Evolutionary conservation across 2,329 filamentous ascomycete genomes (phyloP).

Genomic region (Aspergillus calidoustus): DNA sequence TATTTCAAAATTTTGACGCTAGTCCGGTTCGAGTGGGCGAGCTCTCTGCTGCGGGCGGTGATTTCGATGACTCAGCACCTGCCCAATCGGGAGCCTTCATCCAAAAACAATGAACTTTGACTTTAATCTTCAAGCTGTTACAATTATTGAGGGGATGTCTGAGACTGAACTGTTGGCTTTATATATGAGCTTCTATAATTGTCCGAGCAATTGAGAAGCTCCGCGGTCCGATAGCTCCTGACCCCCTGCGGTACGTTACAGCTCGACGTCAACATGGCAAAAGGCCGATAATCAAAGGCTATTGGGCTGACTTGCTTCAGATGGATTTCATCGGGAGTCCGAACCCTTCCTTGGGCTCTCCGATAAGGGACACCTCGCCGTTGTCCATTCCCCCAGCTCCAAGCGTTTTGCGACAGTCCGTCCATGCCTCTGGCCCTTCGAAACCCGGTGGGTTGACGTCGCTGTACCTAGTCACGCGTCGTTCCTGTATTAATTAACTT

Average conservation of each 20-base stretch:
- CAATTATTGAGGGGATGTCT: neutral
- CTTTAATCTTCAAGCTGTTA: neutral
- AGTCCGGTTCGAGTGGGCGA: constrained; percentile 31
- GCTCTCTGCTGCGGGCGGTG: constrained; percentile 26
- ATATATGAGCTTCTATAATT: neutral
- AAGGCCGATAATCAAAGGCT: neutral
- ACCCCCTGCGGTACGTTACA: constrained; percentile 8
- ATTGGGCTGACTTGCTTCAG: constrained; percentile 23
- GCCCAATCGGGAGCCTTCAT: constrained; percentile 22
- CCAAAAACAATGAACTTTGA: constrained; percentile 26
- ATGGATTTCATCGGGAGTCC: constrained; percentile 49
- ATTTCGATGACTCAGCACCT: constrained; percentile 29
- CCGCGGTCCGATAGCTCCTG: neutral
- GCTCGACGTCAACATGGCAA: neutral
- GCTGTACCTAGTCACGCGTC: neutral
- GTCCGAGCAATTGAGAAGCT: neutral
- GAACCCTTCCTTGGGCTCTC: constrained; percentile 64
- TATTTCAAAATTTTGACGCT: constrained; percentile 44
- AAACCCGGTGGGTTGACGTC: constrained; percentile 40
- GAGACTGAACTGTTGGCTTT: neutral
- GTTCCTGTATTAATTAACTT: constrained; percentile 16
- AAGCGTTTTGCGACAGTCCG: constrained; percentile 43
- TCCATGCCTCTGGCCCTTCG: constrained; percentile 38
- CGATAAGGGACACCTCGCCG: constrained; percentile 58
- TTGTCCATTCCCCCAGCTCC: constrained; percentile 39